These are phyloP conservation scores for Trichoderma harzianum DNA, from an alignment of 2,329 filamentous ascomycete genomes.

Conservation along the genomic window DNA sequence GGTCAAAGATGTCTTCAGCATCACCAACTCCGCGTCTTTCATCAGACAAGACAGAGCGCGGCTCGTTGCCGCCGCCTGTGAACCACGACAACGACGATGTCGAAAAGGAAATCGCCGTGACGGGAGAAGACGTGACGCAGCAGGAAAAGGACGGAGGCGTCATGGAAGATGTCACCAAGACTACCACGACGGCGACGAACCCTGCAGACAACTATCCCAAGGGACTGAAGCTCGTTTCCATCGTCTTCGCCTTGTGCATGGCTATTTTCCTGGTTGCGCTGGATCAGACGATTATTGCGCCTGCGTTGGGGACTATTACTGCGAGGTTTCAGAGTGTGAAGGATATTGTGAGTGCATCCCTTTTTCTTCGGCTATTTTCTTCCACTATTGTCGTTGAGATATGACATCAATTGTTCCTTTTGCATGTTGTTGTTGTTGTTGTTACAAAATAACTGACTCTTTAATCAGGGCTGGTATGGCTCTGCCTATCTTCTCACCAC, in stretches of 20 bases:
- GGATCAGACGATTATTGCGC: conserved; percentile 52
- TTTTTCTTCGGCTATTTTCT: conserved; percentile 13
- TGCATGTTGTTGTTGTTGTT: neutral
- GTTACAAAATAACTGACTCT: neutral
- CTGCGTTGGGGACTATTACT: conserved; percentile 51
- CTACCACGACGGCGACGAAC: neutral
- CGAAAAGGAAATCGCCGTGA: conserved; percentile 14
- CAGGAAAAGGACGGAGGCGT: neutral
- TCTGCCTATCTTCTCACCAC: conserved; percentile 48
- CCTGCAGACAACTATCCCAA: conserved; percentile 35
- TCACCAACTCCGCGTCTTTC: conserved; percentile 24
- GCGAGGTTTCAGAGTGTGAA: conserved; percentile 41
- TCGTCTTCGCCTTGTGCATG: conserved; percentile 44
- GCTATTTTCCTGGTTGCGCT: conserved; percentile 49
- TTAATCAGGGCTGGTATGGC: conserved; percentile 47
- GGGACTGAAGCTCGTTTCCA: conserved; percentile 38
- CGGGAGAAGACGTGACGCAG: neutral
- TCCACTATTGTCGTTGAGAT: neutral
- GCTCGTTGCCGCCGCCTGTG: conserved; percentile 25
- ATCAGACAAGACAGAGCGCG: conserved; percentile 32
- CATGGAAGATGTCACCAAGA: conserved; percentile 9
- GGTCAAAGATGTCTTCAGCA: neutral
- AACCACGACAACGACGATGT: conserved; percentile 1
- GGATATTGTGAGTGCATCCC: conserved; percentile 38
- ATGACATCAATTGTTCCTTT: neutral